Evolutionary conservation across 2,329 filamentous ascomycete genomes (phyloP).

Genomic region (Coleophoma crateriformis): DNA sequence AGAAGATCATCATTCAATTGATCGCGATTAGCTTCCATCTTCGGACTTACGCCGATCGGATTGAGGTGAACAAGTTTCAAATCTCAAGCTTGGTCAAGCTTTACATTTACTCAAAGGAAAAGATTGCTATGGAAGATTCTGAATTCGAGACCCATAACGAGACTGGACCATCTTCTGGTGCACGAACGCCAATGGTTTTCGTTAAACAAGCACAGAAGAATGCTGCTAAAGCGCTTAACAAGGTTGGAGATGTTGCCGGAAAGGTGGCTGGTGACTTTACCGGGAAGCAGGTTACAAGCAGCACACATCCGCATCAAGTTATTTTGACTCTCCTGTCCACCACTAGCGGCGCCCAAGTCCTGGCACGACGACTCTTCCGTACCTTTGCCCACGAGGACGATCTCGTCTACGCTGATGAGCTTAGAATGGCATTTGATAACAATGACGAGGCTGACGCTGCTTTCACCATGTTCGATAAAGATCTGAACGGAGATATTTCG

Average conservation of each 20-base stretch:
- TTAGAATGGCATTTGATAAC: slow-evolving; percentile 72
- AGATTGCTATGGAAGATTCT: slow-evolving; percentile 65
- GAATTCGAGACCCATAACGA: slow-evolving; percentile 60
- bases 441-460: slow-evolving; percentile 84
- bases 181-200: slow-evolving; percentile 63
- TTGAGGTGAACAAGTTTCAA: slow-evolving; percentile 88
- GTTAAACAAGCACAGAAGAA: slow-evolving; percentile 66
- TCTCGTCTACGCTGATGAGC: slow-evolving; percentile 71
- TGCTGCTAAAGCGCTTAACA: slow-evolving; percentile 69
- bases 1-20: slow-evolving; percentile 92
- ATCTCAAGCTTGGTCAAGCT: slow-evolving; percentile 64
- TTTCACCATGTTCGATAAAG: slow-evolving; percentile 91
- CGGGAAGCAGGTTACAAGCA: slow-evolving; percentile 61
- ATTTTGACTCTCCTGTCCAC: slow-evolving; percentile 71
- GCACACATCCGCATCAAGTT: slow-evolving; percentile 78
- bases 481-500: slow-evolving; percentile 93
- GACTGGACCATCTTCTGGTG: slow-evolving; percentile 37
- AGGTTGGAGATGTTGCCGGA: slow-evolving; percentile 79
- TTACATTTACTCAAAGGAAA: slow-evolving; percentile 57
- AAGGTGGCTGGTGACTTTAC: slow-evolving; percentile 90
- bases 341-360: slow-evolving; percentile 70
- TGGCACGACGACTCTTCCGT: slow-evolving; percentile 83
- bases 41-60: slow-evolving; percentile 83
- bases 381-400: slow-evolving; percentile 76
- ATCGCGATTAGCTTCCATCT: slow-evolving; percentile 92